Evolutionary conservation across 2,329 filamentous ascomycete species (phyloP).

Genomic region (Trichoderma harzianum): DNA sequence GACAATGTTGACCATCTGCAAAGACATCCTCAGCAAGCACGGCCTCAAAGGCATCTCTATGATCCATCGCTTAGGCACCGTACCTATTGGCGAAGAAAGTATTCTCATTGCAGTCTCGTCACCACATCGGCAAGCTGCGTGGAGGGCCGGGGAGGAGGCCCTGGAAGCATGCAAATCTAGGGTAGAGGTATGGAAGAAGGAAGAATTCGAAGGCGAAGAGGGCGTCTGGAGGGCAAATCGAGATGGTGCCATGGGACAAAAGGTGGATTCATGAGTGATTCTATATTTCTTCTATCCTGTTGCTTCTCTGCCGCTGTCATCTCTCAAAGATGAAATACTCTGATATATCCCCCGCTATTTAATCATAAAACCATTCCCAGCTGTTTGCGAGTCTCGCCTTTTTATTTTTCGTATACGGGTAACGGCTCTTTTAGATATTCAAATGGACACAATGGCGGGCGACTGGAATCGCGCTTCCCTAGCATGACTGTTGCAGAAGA

Average conservation of each 20-base stretch:
- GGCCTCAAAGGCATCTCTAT: constrained; percentile 71
- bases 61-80: constrained; percentile 77
- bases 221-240: constrained; percentile 86
- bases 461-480: constrained; percentile 27
- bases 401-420: constrained; percentile 31
- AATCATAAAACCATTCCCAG: background rate
- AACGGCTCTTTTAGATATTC: constrained; percentile 38
- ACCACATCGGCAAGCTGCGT: constrained; percentile 79
- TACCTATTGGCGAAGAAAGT: constrained; percentile 89
- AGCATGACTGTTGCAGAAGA: constrained; percentile 33
- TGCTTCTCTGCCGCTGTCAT: constrained; percentile 1
- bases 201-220: constrained; percentile 77
- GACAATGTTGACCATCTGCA: constrained; percentile 64
- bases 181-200: constrained; percentile 94
- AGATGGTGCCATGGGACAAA: constrained; percentile 62
- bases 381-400: background rate
- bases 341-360: background rate
- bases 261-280: constrained; percentile 31
- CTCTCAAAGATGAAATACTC: background rate
- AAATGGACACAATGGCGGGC: constrained; percentile 37
- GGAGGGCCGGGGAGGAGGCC: constrained; percentile 84
- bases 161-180: constrained; percentile 80
- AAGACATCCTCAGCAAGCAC: constrained; percentile 56
- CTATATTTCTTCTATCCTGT: background rate
- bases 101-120: constrained; percentile 85